Evolutionary conservation across 305 asterid species (phyloP).

Genomic region (Striga hermonthica): DNA sequence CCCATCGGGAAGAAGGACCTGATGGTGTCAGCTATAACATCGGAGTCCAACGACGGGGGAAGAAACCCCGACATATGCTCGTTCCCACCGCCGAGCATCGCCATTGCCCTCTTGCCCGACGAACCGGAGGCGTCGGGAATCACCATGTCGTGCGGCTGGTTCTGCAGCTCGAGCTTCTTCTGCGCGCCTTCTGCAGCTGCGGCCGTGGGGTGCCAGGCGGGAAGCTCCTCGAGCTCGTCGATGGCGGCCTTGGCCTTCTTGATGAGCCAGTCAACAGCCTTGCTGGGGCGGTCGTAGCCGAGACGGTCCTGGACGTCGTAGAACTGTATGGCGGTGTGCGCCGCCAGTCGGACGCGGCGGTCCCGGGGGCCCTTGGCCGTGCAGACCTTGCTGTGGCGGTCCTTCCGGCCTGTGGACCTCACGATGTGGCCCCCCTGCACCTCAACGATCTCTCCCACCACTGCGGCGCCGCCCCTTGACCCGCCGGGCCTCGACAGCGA

Average conservation of each 20-base stretch:
- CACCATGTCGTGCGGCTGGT: background rate
- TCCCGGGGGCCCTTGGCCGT: constrained; percentile 93
- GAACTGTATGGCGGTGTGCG: constrained; percentile 92
- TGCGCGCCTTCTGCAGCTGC: constrained; percentile 30
- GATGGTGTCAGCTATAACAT: constrained; percentile 71
- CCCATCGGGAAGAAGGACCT: constrained; percentile 84
- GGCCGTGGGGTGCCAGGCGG: constrained; percentile 81
- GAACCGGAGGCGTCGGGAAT: background rate
- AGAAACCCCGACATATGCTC: constrained; percentile 49
- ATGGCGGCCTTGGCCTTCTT: constrained; percentile 79
- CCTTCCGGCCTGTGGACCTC: constrained; percentile 77
- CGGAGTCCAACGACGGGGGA: constrained; percentile 77
- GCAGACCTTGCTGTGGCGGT: constrained; percentile 91
- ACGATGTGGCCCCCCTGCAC: constrained; percentile 93
- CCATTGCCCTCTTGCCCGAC: constrained; percentile 22
- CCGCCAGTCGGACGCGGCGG: constrained; percentile 93
- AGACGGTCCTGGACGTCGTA: constrained; percentile 94
- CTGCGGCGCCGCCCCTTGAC: no score
- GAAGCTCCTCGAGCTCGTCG: constrained; percentile 73
- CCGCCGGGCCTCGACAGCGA: no score
- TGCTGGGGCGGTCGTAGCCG: constrained; percentile 94
- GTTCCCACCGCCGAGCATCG: constrained; percentile 17
- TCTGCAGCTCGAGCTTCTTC: constrained; percentile 29
- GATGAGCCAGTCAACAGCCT: constrained; percentile 95
- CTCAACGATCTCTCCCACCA: constrained; percentile 63